Evolutionary conservation across 495 filamentous ascomycete species (phyloP), one percentile per base, ranked within the genome.

Genomic region (Aspergillus sparsus): DNA sequence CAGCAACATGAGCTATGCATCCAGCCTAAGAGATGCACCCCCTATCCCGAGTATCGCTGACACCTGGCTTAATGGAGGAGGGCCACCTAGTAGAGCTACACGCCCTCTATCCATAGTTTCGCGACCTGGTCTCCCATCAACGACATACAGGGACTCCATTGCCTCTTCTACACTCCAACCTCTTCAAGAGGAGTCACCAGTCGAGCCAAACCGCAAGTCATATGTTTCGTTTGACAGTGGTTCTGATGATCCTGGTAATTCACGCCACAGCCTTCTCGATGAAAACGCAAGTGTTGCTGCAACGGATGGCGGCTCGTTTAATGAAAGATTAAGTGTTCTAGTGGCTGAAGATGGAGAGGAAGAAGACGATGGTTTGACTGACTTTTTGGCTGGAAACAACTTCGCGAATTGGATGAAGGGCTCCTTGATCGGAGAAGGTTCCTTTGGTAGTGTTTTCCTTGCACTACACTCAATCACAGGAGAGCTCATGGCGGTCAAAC

Each of bases 381-480:
- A 87, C 37, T 96, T 96, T 79, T 80, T 97, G 41, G 87, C 91
- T 41, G 91, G 91, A 36, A 93, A 97, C 68, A 91, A 91, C 32
- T 97, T 94, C 84, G 91, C 95, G 75, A 92, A 93, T 69, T 99
- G 96, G 92, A 99, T 99, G 92, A 96, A 97, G 75, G 94, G 94
- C 67, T 91, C 92, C 12, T 77, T 98, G 49, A 99, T 99, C 66
- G 94, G 94, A 47, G 92, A 97, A 72, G 94, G 94, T 59, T 96
- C 92, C 47, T 99, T 99, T 67, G 94, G 94, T 66, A 93, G 90
- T 64, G 94, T 99, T 51, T 99, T 92, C 77, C 81, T 99, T 41
- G 95, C 94, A 55, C 81, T 99, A n/a, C 96, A 98, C 68, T 88
- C 94, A 55, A 88, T 99, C 56, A 99, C 95, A 31, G 94, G 93